phyloP scores from a whole-genome alignment of 495 filamentous ascomycete genomes.

The Lophiostoma macrostomum region DNA sequence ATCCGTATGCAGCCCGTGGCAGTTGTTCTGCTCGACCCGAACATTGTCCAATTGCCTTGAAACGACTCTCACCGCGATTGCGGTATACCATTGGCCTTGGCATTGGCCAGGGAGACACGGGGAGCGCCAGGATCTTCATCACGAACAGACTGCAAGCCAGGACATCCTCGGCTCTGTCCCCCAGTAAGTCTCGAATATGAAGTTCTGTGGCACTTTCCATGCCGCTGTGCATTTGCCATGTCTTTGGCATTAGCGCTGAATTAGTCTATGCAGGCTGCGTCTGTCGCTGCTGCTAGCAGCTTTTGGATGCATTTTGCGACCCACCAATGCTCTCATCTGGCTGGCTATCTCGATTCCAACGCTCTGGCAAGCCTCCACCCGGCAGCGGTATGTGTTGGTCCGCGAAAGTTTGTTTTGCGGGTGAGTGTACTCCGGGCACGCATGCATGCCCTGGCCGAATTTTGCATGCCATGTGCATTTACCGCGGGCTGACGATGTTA shows the following conservation, averaged over 20 bases:
- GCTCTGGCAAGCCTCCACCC: conserved; percentile 44
- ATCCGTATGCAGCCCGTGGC: conserved; percentile 83
- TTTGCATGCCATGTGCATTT: background rate
- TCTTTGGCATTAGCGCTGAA: conserved; percentile 15
- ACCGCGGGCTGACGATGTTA: conserved; percentile 33
- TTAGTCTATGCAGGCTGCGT: conserved; percentile 51
- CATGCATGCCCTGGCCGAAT: background rate
- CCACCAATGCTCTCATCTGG: conserved; percentile 91
- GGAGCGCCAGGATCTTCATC: conserved; percentile 19
- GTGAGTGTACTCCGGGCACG: conserved; percentile 41
- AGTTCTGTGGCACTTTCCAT: background rate
- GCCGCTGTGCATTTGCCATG: no score
- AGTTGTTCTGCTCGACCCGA: conserved; percentile 92
- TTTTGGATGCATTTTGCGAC: conserved; percentile 79
- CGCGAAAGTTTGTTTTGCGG: conserved; percentile 68
- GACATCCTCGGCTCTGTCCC: conserved; percentile 6
- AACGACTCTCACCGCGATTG: conserved; percentile 77
- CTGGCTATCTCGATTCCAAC: conserved; percentile 51
- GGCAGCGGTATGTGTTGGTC: conserved; percentile 53
- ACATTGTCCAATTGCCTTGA: conserved; percentile 94
- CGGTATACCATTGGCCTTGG: conserved; percentile 88
- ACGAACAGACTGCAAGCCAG: conserved; percentile 1
- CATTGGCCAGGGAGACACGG: conserved; percentile 45
- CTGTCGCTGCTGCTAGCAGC: conserved; percentile 72
- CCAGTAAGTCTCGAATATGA: conserved; percentile 14